Evolutionary conservation across 2,329 filamentous ascomycete species (phyloP), one percentile per base, ranked within the genome.

Genomic region (Ceratocystis ficicola): DNA sequence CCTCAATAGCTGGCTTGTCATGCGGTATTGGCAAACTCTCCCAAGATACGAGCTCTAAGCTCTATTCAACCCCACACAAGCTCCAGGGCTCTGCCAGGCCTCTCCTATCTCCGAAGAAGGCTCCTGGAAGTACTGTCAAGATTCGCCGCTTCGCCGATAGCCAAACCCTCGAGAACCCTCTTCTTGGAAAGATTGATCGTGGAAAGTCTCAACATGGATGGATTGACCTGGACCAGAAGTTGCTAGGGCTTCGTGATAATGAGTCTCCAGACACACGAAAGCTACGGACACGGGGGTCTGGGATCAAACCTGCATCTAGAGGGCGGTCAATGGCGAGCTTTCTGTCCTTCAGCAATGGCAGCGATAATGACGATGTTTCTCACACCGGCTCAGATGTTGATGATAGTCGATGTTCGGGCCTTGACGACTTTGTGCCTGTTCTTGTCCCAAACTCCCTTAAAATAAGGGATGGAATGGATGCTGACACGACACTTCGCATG

Each of bases 31-130:
- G 5, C n/a, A 62, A 62, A 30, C 5, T 48, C 15, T 30, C 22
- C 6, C 60, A 48, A n/a, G 59, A 67, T 41, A 36, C 66, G 36
- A 65, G 25, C 48, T 36, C 61, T 2, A 60, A 63, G 25, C 32
- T 65, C 55, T n/a, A 65, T 50, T 28, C 70, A 41, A 63, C 64
- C 17, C 52, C 52, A 8, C 20, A n/a, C 6, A 57, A 44, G 28
- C 30, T 62, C 1, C 52, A 71, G 66, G 32, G 71, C 64, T 63
- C n/a, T 25, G 20, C 70, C 68, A 70, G 68, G 66, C 52, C 66
- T 1, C 68, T 75, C 5, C 50, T 68, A 5, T 75, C 75, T 3
- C 73, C 75, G 1, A 72, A 68, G 48, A 77, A 76, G 68, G 69
- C 68, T 17, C 68, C 69, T 5, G 65, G 63, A 32, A 65, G 59